A percentile compares a stretch with the other conserved stretches of the same genome.
Evolutionary conservation across 495 filamentous ascomycete species (phyloP).

Genomic region (Aspergillus cristatus): DNA sequence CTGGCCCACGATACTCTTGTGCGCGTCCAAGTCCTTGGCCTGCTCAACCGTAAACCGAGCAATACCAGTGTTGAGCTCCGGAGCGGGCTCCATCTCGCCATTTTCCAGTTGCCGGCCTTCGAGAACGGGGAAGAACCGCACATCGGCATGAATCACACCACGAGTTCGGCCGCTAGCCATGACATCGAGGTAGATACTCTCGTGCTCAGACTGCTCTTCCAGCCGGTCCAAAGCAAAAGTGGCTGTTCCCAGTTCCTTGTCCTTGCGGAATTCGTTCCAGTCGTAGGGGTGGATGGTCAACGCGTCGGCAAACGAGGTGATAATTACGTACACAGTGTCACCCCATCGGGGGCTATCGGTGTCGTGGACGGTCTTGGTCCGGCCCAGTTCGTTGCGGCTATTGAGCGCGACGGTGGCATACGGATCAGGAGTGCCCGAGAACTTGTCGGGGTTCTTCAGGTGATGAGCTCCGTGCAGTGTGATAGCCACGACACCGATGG

Average conservation of each 20-base stretch:
- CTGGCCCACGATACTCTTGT: constrained; percentile 78
- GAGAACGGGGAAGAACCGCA: constrained; percentile 92
- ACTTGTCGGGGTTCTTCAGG: constrained; percentile 90
- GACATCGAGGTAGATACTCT: constrained; percentile 78
- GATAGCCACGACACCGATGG: constrained; percentile 86
- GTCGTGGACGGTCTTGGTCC: constrained; percentile 82
- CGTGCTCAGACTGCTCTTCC: constrained; percentile 63
- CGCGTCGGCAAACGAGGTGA: constrained; percentile 79
- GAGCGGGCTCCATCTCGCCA: constrained; percentile 67
- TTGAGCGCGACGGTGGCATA: constrained; percentile 87
- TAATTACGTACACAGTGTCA: constrained; percentile 89
- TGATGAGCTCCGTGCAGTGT: constrained; percentile 85
- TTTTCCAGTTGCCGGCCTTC: constrained; percentile 61
- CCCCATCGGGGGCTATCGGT: constrained; percentile 86
- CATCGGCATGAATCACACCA: constrained; percentile 68
- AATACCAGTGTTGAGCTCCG: constrained; percentile 89
- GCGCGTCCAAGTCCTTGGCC: constrained; percentile 88
- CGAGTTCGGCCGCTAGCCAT: constrained; percentile 74
- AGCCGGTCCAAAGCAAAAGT: constrained; percentile 78
- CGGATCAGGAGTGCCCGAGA: constrained; percentile 87
- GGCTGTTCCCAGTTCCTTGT: constrained; percentile 85
- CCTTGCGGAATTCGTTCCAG: constrained; percentile 92
- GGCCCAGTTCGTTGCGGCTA: constrained; percentile 63
- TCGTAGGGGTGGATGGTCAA: constrained; percentile 79
- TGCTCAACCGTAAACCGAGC: constrained; percentile 86